phyloP scores from a whole-genome alignment of 176 grass and related monocot genomes.

The Phyllostachys edulis region DNA sequence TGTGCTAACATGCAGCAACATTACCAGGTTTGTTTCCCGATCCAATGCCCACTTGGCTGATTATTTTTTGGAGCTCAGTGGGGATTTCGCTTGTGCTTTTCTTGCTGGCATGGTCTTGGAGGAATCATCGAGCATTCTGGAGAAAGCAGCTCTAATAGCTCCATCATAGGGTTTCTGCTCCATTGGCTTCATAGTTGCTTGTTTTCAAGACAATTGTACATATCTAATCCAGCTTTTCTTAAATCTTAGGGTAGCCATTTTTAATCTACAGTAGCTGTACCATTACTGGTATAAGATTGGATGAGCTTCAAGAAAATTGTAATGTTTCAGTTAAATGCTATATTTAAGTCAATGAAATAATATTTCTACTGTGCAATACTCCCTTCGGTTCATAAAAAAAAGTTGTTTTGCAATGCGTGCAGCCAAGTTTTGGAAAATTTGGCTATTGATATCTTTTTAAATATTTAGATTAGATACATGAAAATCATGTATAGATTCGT shows the following conservation, averaged over 20 bases:
- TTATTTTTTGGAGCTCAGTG: constrained; percentile 55
- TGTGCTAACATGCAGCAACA: constrained; percentile 1
- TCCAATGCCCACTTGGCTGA: constrained; percentile 67
- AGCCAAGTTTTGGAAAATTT: too few species aligned
- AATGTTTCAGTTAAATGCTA: neutral
- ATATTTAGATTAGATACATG: too few species aligned
- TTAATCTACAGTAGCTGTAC: neutral
- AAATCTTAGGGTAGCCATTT: neutral
- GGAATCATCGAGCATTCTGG: constrained; percentile 39
- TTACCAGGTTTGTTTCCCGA: constrained; percentile 65
- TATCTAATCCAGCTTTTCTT: neutral
- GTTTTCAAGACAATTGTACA: constrained; percentile 32
- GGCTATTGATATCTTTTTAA: too few species aligned
- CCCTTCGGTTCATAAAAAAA: too few species aligned
- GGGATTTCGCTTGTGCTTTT: constrained; percentile 52
- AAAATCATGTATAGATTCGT: too few species aligned
- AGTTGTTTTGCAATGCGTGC: too few species aligned
- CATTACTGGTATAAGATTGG: neutral
- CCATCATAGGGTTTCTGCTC: neutral
- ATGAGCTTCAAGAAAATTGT: neutral
- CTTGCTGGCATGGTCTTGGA: constrained; percentile 70
- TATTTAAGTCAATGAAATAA: neutral
- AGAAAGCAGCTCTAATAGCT: constrained; percentile 51
- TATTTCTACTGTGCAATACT: neutral
- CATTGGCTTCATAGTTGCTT: constrained; percentile 9